Evolutionary conservation across 352 stramenopile species (phyloP), one percentile per base, ranked within the genome.

Genomic region (Pythium chondricola): DNA sequence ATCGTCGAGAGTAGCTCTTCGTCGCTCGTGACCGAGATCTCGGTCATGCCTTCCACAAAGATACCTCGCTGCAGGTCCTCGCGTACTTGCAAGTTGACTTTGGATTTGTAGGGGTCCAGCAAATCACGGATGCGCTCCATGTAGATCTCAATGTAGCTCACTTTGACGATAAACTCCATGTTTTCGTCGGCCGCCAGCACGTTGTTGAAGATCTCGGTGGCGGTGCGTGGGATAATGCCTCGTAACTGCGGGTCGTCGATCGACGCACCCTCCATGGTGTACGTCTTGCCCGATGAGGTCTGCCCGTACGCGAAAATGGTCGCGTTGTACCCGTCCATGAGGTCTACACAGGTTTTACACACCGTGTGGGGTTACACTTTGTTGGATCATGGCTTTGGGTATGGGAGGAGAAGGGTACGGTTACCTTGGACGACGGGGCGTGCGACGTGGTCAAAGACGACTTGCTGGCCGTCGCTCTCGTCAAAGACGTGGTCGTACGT

Each of bases 131-230:
- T 97, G 24, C 77, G 74, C 64, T 98, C 93, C 82, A 97, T 96
- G 70, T 98, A 98, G 52, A 98, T 98, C 69, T 98, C 93, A 51
- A 98, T 95, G 75, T 97, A 97, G 62, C 81, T 94, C 32, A 96
- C 84, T 59, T 89, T 92, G 24, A 95, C 81, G 43, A 92, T 94
- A 61, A 97, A 97, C 62, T 96, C 87, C 42, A 96, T 86, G 67
- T 93, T 91, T 53, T 95, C 84, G 42, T 94, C 79, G 7, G 87
- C 88, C 17, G 76, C 73, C 63, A 88, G 72, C 22, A 96, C 76
- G 44, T 87, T 81, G 51, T 84, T 85, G 43, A 96, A 95, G 53
- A 96, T 85, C 58, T 87, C 83, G 7, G 75, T 91, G 0, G 85
- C 85, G 11, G 84, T 95, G 46, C 84, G 80, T 6, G 86, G 86